A percentile compares a stretch with the other conserved stretches of the same genome.
These are phyloP conservation scores for Gaertneriomyces sp. DNA, from an alignment of 192 early-diverging fungal genomes.

Conservation along the genomic window DNA sequence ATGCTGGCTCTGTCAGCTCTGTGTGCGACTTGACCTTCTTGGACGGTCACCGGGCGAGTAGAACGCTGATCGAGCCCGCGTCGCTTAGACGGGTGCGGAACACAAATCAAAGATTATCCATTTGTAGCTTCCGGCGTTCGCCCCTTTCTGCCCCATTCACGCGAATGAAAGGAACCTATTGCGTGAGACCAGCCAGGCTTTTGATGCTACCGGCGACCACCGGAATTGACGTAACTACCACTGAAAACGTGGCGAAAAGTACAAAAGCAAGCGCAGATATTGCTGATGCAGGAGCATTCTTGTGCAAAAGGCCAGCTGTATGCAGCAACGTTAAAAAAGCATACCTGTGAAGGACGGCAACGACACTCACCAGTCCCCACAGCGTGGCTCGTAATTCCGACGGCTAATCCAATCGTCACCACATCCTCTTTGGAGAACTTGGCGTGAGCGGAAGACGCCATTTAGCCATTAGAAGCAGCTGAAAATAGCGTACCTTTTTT, in stretches of 20 bases:
- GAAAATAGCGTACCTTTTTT: neutral
- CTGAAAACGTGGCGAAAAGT: slow-evolving; percentile 12
- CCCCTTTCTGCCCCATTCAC: no score
- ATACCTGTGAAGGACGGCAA: neutral
- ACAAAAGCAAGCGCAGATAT: slow-evolving; percentile 16
- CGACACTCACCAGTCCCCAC: slow-evolving; percentile 13
- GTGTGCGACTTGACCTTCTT: no score
- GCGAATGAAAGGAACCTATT: no score
- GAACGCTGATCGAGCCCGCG: no score
- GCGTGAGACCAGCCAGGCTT: neutral
- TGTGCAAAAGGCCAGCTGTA: neutral
- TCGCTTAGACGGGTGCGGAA: no score
- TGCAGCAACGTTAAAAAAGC: neutral
- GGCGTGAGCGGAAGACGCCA: neutral
- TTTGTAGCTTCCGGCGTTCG: no score
- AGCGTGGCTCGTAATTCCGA: slow-evolving; percentile 15
- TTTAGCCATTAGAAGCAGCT: neutral
- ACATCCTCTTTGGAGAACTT: neutral
- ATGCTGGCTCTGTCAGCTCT: no score
- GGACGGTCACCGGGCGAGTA: no score
- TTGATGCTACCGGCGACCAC: neutral
- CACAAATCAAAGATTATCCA: no score
- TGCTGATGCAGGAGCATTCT: slow-evolving; percentile 13
- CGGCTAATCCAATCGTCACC: slow-evolving; percentile 7
- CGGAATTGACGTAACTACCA: slow-evolving; percentile 13